Evolutionary conservation across 2,329 filamentous ascomycete species (phyloP), one percentile per base, ranked within the genome.

Genomic region (Dactylonectria estremocensis): DNA sequence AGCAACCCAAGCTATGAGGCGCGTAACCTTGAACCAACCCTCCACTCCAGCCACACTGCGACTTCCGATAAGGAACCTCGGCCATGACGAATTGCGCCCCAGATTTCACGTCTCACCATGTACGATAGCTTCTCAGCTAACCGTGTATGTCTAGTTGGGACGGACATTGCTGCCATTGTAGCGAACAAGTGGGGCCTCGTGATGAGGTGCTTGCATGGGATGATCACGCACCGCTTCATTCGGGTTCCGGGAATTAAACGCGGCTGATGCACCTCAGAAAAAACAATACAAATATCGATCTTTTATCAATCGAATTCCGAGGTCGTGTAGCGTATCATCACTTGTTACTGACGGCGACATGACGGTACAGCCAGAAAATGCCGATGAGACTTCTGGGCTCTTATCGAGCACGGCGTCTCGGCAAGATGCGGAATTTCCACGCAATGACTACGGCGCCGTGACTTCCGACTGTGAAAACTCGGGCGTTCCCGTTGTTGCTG

Each of bases 371-470:
- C 11, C 50, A 18, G 13, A 22, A 24, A 43, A 46, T 11, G 2
- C 11, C 5, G 37, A 56, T 18, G 70, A 72, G 53, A 50, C 69
- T 14, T 68, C 70, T 1, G 48, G 40, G 7, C 66, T 72, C 16
- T 18, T 69, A 3, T 35, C 46, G 11, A 46, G 22, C 28, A 10
- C 43, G 28, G 31, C 48, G 8, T 18, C 50, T 2, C 40, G n/a
- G 4, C 49, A 48, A 10, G 40, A 63, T 35, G 61, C 56, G 48
- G 55, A 24, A 61, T 45, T 58, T 52, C 20, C 20, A n/a, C 22
- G n/a, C 16, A 3, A 40, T 11, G 52, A 22, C 13, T 68, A 69
- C 24, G 67, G 64, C 20, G 56, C 68, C 24, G 45, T 37, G 11
- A 33, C 14, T 22, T 14, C 46, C 14, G 69, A 68, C 22, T 64